Percentiles rank a stretch among this genome's conserved stretches.
phyloP scores from a whole-genome alignment of 129 eudicot species.

The Flaveria robusta region DNA sequence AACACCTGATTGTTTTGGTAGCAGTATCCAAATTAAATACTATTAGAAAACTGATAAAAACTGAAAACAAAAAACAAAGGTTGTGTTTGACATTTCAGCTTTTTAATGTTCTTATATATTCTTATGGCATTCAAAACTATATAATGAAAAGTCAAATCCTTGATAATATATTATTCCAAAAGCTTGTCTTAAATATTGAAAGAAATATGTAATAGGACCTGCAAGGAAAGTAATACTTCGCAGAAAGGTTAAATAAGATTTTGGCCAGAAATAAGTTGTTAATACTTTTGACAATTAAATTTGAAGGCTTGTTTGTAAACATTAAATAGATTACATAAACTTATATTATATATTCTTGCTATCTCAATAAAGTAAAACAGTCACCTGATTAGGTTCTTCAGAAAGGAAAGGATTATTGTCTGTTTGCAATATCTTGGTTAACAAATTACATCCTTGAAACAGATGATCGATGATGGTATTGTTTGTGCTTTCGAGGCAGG shows the following conservation, averaged over 20 bases:
- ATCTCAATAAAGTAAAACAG: background rate
- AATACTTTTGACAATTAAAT: background rate
- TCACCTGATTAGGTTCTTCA: constrained; percentile 59
- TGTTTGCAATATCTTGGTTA: constrained; percentile 54
- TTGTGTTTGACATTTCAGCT: background rate
- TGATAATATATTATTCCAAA: background rate
- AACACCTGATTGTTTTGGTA: background rate
- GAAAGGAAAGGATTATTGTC: constrained; percentile 55
- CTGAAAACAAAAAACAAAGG: background rate
- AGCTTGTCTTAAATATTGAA: background rate
- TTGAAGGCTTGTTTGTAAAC: background rate
- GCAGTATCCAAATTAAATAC: background rate
- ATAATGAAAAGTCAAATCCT: background rate
- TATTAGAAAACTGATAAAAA: background rate
- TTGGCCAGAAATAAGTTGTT: constrained; percentile 2
- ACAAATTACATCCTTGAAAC: constrained; percentile 59
- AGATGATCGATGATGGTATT: constrained; percentile 63
- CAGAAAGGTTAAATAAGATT: background rate
- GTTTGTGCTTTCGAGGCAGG: constrained; percentile 82
- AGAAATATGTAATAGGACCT: background rate
- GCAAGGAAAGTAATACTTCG: background rate
- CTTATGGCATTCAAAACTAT: background rate
- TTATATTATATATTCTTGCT: background rate
- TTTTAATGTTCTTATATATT: background rate
- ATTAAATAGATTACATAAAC: background rate